Percentiles rank a stretch among this genome's conserved stretches.
These are phyloP conservation scores for Auxenochlorella protothecoides DNA, from an alignment of 139 green algal species.

Conservation along the genomic window DNA sequence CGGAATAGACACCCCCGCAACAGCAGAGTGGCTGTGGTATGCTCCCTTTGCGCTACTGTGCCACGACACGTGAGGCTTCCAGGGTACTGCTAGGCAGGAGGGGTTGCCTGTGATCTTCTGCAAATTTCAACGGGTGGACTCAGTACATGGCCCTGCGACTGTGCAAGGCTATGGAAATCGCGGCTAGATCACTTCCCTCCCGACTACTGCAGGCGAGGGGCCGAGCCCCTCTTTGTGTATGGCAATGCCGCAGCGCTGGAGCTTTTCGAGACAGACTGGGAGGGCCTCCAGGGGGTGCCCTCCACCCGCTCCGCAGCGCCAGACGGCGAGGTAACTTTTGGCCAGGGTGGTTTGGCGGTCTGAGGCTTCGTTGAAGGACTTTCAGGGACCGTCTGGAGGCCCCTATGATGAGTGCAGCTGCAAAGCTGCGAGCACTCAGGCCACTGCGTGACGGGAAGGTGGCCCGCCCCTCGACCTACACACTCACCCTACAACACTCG, in stretches of 20 bases:
- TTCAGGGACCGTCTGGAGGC: not conserved
- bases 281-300: not conserved
- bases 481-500: too few species aligned
- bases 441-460: not conserved
- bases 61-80: conserved; percentile 13
- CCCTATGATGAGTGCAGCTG: conserved; percentile 2
- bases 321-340: too few species aligned
- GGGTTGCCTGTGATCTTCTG: not conserved
- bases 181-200: not conserved
- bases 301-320: not conserved
- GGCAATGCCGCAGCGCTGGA: conserved; percentile 20
- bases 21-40: conserved; percentile 16
- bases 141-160: too few species aligned
- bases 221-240: conserved; percentile 13
- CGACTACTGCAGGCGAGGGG: conserved; percentile 1
- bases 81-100: not conserved
- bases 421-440: conserved; percentile 2
- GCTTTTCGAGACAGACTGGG: conserved; percentile 17
- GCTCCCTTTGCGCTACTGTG: conserved; percentile 28
- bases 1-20: too few species aligned
- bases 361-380: too few species aligned
- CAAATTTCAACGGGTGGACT: not conserved
- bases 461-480: too few species aligned
- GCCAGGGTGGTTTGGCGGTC: too few species aligned
- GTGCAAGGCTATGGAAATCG: too few species aligned